Evolutionary conservation across 768 basidiomycete genomes (phyloP), one percentile per base, ranked within the genome.

Genomic region (Tulasnella sp.): DNA sequence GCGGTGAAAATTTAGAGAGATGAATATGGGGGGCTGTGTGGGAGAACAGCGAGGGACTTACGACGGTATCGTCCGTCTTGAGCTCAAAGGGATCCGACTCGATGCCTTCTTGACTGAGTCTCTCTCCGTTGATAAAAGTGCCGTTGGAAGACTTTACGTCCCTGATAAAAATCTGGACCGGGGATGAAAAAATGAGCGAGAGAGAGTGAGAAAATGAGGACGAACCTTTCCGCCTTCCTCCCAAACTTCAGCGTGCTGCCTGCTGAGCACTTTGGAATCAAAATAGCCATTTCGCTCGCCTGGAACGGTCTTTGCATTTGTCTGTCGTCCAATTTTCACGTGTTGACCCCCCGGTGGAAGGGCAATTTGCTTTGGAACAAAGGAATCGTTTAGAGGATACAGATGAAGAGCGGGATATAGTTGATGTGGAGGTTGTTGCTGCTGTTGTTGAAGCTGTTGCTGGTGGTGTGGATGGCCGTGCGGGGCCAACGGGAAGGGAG

Each of bases 121-220:
- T 75, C 58, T 98, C 90, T 51, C 88, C 82, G 59, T 99, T 96
- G 64, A 99, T 91, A 64, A 98, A 99, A 5, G 95, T 99, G 1
- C 95, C 95, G 57, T 99, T 99, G 1, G 88, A 91, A 57, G 85
- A 89, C 70, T 93, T 93, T 63, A 96, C 90, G 65, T 98, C 95
- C 67, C 90, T 93, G 72, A 99, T 98, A 71, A 70, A 93, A 66
- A 98, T 91, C 90, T 96, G 51, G 1, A 3, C 4, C 20, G 22
- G 27, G 40, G 42, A 29, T 44, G 43, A 24, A 45, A 29, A n/a
- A 25, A 25, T 12, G 34, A 12, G 34, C 16, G 12, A 16, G 34
- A 35, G 3, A 34, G 10, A 19, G 42, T 8, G 3, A 3, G 7
- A 9, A 28, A 19, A 44, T 7, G 24, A 44, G 20, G 9, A 62